phyloP scores from a whole-genome alignment of 208 protist genomes.

The Angomonas deanei region DNA sequence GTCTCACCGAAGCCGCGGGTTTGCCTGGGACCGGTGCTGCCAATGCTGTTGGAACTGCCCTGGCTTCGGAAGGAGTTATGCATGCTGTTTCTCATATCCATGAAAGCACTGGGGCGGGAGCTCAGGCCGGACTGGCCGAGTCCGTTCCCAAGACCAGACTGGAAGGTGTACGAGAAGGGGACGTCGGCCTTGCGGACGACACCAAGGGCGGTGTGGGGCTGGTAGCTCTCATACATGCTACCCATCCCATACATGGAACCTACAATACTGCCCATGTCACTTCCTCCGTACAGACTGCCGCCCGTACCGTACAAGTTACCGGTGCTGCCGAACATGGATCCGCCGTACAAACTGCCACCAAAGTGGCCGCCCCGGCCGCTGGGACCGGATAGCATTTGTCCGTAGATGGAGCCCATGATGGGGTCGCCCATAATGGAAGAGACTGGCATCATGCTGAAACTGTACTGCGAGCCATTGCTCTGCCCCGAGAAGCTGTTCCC shows the following conservation, averaged over 20 bases:
- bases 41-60: too few relatives aligned
- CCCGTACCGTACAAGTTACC: conserved; percentile 36
- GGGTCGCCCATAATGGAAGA: conserved; percentile 12
- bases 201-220: conserved; percentile 27
- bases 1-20: not conserved
- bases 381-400: conserved; percentile 9
- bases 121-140: not conserved
- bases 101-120: not conserved
- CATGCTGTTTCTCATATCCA: not conserved
- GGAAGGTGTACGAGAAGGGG: conserved; percentile 42
- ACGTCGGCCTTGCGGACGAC: conserved; percentile 30
- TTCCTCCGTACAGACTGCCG: conserved; percentile 38
- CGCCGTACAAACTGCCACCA: conserved; percentile 31
- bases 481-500: not conserved
- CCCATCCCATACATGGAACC: conserved; percentile 46
- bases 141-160: not conserved
- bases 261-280: conserved; percentile 17
- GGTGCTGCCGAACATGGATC: conserved; percentile 22
- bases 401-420: conserved; percentile 21
- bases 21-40: not conserved
- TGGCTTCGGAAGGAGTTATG: not conserved
- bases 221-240: conserved; percentile 29
- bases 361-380: conserved; percentile 23
- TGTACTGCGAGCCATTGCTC: not conserved
- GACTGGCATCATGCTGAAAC: not conserved